Percentiles rank a stretch among this genome's conserved stretches.
These are phyloP conservation scores for Nakazawaea ernobii DNA, from an alignment of 805 yeast genomes.

Conservation along the genomic window DNA sequence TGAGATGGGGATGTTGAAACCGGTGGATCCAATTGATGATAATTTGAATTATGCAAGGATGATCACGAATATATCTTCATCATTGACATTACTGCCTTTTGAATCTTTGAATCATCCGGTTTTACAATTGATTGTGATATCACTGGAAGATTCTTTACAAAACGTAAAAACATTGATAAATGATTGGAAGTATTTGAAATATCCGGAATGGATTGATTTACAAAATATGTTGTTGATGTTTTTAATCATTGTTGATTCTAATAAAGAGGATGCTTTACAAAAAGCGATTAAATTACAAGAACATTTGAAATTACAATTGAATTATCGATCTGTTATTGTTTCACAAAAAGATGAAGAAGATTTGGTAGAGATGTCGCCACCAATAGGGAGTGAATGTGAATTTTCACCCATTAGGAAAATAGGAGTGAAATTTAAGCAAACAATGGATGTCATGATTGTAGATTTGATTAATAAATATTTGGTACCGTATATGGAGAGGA, in stretches of 20 bases:
- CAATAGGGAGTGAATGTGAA: slow-evolving; percentile 18
- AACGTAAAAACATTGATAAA: slow-evolving; percentile 54
- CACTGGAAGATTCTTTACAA: slow-evolving; percentile 47
- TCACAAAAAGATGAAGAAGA: slow-evolving; percentile 10
- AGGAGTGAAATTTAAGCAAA: slow-evolving; percentile 16
- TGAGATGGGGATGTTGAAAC: slow-evolving; percentile 14
- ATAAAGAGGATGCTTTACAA: slow-evolving; percentile 37
- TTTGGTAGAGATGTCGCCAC: slow-evolving; percentile 3
- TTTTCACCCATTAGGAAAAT: slow-evolving; percentile 1
- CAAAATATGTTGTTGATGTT: slow-evolving; percentile 55
- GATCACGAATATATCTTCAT: slow-evolving; percentile 52
- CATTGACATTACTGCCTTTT: slow-evolving; percentile 61
- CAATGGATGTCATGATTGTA: slow-evolving; percentile 32
- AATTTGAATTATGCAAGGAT: slow-evolving; percentile 51
- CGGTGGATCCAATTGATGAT: slow-evolving; percentile 5
- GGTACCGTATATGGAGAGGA: slow-evolving; percentile 81
- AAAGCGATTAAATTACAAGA: slow-evolving; percentile 26
- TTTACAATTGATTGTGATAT: slow-evolving; percentile 62
- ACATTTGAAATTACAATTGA: slow-evolving; percentile 18
- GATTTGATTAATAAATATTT: slow-evolving; percentile 46
- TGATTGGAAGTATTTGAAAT: slow-evolving; percentile 38
- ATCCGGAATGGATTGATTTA: slow-evolving; percentile 62
- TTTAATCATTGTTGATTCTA: slow-evolving; percentile 44
- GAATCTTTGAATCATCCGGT: slow-evolving; percentile 88
- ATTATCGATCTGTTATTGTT: slow-evolving; percentile 17